Conservation (phyloP, 805 yeast genomes). For the Ogataea neopini region DNA sequence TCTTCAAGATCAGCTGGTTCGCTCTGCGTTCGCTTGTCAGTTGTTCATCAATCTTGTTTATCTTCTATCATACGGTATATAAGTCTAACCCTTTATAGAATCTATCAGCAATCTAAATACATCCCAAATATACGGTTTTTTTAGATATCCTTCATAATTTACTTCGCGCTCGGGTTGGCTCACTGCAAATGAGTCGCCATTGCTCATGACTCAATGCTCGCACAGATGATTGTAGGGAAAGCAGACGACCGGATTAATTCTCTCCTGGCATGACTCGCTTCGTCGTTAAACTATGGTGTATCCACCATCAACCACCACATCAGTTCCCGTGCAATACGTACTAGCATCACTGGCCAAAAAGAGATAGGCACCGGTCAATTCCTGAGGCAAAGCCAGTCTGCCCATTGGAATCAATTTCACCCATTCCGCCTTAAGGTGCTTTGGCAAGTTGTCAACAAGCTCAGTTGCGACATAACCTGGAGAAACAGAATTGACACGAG, state of each 20-base stretch:
- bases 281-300: conserved; percentile 49
- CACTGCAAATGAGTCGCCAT: too few relatives aligned
- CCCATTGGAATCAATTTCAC: conserved; percentile 61
- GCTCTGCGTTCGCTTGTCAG: too few relatives aligned
- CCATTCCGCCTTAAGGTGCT: conserved; percentile 50
- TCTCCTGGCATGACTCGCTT: neutral
- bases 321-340: conserved; percentile 77
- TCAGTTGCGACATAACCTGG: conserved; percentile 88
- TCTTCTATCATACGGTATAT: too few relatives aligned
- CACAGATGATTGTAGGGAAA: too few relatives aligned
- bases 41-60: too few relatives aligned
- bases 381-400: conserved; percentile 72
- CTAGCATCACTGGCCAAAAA: conserved; percentile 82
- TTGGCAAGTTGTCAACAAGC: conserved; percentile 50
- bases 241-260: neutral
- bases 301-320: conserved; percentile 79
- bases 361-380: conserved; percentile 76
- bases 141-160: too few relatives aligned
- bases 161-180: too few relatives aligned
- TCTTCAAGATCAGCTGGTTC: too few relatives aligned
- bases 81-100: too few relatives aligned
- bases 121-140: too few relatives aligned
- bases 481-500: conserved; percentile 78
- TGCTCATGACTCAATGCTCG: too few relatives aligned
- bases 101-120: too few relatives aligned